A percentile compares a stretch with the other conserved stretches of the same genome.
Conservation (phyloP, 768 basidiomycete species). For the Kwoniella sp. region DNA sequence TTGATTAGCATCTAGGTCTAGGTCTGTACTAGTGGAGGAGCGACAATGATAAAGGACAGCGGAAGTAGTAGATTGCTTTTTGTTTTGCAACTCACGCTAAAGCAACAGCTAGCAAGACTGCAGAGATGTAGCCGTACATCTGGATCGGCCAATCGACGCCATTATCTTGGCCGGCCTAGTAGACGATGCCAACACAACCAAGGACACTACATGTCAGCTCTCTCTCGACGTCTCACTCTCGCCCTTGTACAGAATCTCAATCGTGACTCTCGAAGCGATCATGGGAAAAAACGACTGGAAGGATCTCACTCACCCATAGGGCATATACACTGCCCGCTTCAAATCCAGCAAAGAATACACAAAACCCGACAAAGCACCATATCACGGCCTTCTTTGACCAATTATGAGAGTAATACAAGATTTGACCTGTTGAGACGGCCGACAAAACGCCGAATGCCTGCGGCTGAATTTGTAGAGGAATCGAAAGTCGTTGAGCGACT, state of each 20-base stretch:
- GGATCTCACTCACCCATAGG: conserved; percentile 58
- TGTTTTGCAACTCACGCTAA: conserved; percentile 58
- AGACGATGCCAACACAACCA: background rate
- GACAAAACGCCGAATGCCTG: conserved; percentile 64
- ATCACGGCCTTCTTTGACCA: conserved; percentile 56
- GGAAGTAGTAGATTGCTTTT: background rate
- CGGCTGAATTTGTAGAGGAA: conserved; percentile 65
- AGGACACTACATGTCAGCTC: background rate
- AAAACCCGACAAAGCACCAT: conserved; percentile 57
- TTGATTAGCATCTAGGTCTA: too few relatives aligned
- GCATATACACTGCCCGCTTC: conserved; percentile 67
- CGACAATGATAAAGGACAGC: background rate
- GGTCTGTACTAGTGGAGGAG: too few relatives aligned
- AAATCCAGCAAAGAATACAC: conserved; percentile 62
- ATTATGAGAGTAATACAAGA: conserved; percentile 66
- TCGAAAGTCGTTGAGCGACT: conserved; percentile 67
- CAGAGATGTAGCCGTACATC: conserved; percentile 67
- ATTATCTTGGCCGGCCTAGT: conserved; percentile 45
- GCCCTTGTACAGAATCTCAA: too few relatives aligned
- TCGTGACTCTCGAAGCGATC: too few relatives aligned
- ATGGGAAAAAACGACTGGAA: conserved; percentile 6
- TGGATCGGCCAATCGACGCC: conserved; percentile 58
- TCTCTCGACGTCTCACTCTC: too few relatives aligned
- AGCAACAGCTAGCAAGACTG: conserved; percentile 63
- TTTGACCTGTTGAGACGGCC: conserved; percentile 70